phyloP scores from a whole-genome alignment of 495 filamentous ascomycete genomes.

The Geopyxis carbonaria region DNA sequence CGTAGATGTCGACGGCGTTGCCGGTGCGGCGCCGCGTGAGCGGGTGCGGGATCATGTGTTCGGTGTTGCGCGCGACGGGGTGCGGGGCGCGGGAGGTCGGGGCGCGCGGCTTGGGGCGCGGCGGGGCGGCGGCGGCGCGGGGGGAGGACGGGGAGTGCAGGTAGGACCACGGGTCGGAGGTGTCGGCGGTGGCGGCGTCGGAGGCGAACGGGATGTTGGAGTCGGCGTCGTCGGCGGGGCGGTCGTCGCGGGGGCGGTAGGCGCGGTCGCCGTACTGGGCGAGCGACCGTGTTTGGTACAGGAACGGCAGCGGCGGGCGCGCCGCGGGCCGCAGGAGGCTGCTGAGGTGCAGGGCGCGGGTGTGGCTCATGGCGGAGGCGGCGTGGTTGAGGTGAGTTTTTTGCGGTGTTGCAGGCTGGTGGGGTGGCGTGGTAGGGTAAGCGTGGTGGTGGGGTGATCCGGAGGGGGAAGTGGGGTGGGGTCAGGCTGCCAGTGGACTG shows the following conservation, averaged over 20 bases:
- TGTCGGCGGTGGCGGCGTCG: background rate
- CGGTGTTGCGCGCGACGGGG: background rate
- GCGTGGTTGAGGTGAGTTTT: too few species aligned
- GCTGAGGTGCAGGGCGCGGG: too few species aligned
- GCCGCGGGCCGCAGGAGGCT: too few species aligned
- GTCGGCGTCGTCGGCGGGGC: slow-evolving; percentile 1
- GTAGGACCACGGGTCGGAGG: slow-evolving; percentile 21
- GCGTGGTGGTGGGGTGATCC: too few species aligned
- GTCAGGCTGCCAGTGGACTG: too few species aligned
- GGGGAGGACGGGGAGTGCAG: slow-evolving; percentile 7
- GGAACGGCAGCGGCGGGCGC: slow-evolving; percentile 6
- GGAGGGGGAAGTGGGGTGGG: too few species aligned
- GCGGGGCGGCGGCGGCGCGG: background rate
- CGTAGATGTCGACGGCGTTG: background rate
- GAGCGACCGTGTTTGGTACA: slow-evolving; percentile 9
- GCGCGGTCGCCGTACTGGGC: background rate
- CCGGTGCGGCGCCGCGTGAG: too few species aligned
- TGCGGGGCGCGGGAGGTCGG: background rate
- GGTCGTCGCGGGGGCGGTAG: background rate
- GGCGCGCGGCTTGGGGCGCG: background rate
- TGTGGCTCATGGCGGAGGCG: too few species aligned
- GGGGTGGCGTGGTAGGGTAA: too few species aligned
- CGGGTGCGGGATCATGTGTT: background rate
- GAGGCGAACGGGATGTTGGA: slow-evolving; percentile 8
- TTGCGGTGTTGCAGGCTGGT: too few species aligned